Evolutionary conservation across 2,329 filamentous ascomycete genomes (phyloP).

Genomic region (Alternaria longipes): DNA sequence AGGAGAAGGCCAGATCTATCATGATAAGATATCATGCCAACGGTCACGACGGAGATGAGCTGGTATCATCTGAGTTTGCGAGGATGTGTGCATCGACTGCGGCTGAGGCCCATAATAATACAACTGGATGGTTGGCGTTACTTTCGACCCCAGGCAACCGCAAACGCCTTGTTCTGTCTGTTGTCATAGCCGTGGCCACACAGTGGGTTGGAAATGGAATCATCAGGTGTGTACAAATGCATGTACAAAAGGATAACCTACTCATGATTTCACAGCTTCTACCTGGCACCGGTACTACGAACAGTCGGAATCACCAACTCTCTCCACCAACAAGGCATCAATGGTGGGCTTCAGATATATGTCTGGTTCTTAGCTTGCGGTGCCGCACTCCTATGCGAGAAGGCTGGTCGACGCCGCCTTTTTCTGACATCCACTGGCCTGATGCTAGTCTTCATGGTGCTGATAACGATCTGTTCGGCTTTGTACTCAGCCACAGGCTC

Average conservation of each 20-base stretch:
- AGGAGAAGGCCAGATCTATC: conserved; percentile 62
- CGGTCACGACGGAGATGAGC: conserved; percentile 48
- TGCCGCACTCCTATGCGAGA: conserved; percentile 55
- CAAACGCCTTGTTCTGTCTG: conserved; percentile 51
- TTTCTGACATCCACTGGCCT: conserved; percentile 54
- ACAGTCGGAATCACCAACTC: conserved; percentile 51
- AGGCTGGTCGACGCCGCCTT: conserved; percentile 54
- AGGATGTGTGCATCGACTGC: conserved; percentile 12
- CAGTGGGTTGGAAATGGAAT: conserved; percentile 56
- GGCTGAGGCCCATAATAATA: not conserved
- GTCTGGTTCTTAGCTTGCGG: conserved; percentile 49
- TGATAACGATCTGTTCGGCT: conserved; percentile 55
- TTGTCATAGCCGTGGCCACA: conserved; percentile 49
- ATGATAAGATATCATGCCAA: conserved; percentile 64
- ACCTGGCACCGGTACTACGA: conserved; percentile 51
- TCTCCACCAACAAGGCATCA: conserved; percentile 51
- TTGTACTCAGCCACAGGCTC: conserved; percentile 18
- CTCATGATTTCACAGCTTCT: conserved; percentile 32
- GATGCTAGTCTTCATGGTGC: conserved; percentile 57
- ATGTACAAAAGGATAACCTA: not conserved
- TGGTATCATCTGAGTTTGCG: conserved; percentile 15
- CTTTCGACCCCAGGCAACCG: conserved; percentile 48
- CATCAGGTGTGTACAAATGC: conserved; percentile 21
- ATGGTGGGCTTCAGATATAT: conserved; percentile 53
- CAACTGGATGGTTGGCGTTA: conserved; percentile 15